Percentiles rank a stretch among this genome's conserved stretches.
Conservation (phyloP, 208 protist species). For the Phytomonas sp. region DNA sequence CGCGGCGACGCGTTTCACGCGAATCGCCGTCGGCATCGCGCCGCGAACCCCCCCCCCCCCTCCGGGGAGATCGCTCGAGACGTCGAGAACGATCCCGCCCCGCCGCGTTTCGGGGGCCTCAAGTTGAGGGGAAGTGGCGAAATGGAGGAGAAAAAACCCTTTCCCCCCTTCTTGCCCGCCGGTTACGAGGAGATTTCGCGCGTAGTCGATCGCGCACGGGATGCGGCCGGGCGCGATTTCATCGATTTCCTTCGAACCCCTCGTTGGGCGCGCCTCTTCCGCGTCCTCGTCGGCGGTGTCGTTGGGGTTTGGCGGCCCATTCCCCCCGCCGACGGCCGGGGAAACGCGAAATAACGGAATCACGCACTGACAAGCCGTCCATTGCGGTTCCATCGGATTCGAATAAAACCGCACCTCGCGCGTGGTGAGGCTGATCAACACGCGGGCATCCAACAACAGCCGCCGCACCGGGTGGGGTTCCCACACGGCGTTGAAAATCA, state of each 20-base stretch:
- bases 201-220: slow-evolving; percentile 37
- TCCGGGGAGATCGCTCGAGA: not conserved
- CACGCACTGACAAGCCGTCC: slow-evolving; percentile 5
- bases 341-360: too few species aligned
- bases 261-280: not conserved
- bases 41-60: not conserved
- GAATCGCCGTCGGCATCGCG: not conserved
- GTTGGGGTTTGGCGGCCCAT: too few species aligned
- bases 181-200: slow-evolving; percentile 25
- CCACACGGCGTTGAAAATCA: slow-evolving; percentile 8
- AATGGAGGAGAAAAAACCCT: slow-evolving; percentile 44
- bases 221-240: slow-evolving; percentile 12
- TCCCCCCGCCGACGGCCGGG: too few species aligned
- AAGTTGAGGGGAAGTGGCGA: slow-evolving; percentile 19
- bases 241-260: not conserved
- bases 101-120: not conserved
- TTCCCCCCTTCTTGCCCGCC: slow-evolving; percentile 12
- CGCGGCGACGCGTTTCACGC: slow-evolving; percentile 14
- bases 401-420: slow-evolving; percentile 27
- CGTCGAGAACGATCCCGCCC: not conserved
- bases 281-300: not conserved
- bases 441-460: slow-evolving; percentile 23
- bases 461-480: slow-evolving; percentile 18
- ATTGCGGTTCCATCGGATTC: slow-evolving; percentile 25
- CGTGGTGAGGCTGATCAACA: slow-evolving; percentile 30